Evolutionary conservation across 148 eudicot species (phyloP).

Genomic region (Agrostemma githago): DNA sequence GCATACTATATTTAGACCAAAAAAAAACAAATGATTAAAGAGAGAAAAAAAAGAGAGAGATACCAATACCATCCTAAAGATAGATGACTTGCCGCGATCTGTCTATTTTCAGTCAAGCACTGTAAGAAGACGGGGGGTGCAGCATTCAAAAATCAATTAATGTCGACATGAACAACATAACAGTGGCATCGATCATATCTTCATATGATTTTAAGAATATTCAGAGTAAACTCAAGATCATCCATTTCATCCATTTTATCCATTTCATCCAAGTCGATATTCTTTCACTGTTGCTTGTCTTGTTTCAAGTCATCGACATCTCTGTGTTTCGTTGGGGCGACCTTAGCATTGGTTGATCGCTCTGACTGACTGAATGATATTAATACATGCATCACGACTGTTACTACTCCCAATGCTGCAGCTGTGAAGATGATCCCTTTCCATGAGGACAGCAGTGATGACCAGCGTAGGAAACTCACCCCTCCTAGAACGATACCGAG

Average conservation of each 20-base stretch:
- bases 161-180: constrained; percentile 13
- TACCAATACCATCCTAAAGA: no score
- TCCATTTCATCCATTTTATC: no score
- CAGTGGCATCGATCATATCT: constrained; percentile 1
- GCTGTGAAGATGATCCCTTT: constrained; percentile 59
- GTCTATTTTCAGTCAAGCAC: background rate
- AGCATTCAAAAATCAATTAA: constrained; percentile 10
- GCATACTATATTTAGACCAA: no score
- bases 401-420: constrained; percentile 42
- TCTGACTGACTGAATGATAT: constrained; percentile 80
- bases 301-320: constrained; percentile 23
- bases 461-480: constrained; percentile 53
- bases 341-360: constrained; percentile 72
- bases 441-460: constrained; percentile 75
- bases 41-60: no score
- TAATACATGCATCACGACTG: constrained; percentile 72
- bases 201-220: constrained; percentile 1
- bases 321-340: constrained; percentile 42
- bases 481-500: constrained; percentile 41
- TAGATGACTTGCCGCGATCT: background rate
- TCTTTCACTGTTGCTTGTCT: constrained; percentile 28
- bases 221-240: constrained; percentile 12
- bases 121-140: background rate
- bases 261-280: background rate
- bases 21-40: no score